Conservation (phyloP, 2,329 filamentous ascomycete species). For the Microsporum canis region DNA sequence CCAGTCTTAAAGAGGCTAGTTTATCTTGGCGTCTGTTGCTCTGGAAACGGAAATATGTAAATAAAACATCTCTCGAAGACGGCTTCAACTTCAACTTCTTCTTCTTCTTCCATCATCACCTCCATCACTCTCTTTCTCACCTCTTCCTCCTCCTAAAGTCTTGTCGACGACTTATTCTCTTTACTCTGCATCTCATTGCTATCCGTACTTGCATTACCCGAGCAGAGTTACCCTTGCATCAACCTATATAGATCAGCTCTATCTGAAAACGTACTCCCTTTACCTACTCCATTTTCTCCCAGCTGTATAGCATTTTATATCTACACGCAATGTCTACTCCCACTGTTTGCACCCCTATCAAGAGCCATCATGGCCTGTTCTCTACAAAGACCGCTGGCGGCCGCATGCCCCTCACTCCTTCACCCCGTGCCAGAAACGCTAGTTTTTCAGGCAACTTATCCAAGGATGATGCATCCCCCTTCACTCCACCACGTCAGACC, state of each 20-base stretch:
- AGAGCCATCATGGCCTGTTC: slow-evolving; percentile 90
- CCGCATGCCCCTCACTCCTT: slow-evolving; percentile 88
- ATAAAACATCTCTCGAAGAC: slow-evolving; percentile 16
- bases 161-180: not conserved
- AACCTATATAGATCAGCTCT: slow-evolving; percentile 28
- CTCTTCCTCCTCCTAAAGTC: slow-evolving; percentile 21
- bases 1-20: slow-evolving; percentile 21
- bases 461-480: slow-evolving; percentile 58
- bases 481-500: slow-evolving; percentile 57
- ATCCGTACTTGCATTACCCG: slow-evolving; percentile 18
- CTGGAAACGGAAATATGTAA: slow-evolving; percentile 25
- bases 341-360: slow-evolving; percentile 78
- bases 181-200: not conserved
- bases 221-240: slow-evolving; percentile 18
- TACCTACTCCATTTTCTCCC: slow-evolving; percentile 10
- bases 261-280: slow-evolving; percentile 13
- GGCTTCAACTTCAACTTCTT: slow-evolving; percentile 12
- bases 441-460: slow-evolving; percentile 35
- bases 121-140: slow-evolving; percentile 20
- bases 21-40: slow-evolving; percentile 24
- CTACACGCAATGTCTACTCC: slow-evolving; percentile 63
- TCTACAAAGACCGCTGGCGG: slow-evolving; percentile 85
- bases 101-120: slow-evolving; percentile 17
- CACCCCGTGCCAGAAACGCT: slow-evolving; percentile 56
- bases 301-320: not conserved